Base-by-base conservation (phyloP, 208 protist genomes). In the Porcisia deanei region DNA sequence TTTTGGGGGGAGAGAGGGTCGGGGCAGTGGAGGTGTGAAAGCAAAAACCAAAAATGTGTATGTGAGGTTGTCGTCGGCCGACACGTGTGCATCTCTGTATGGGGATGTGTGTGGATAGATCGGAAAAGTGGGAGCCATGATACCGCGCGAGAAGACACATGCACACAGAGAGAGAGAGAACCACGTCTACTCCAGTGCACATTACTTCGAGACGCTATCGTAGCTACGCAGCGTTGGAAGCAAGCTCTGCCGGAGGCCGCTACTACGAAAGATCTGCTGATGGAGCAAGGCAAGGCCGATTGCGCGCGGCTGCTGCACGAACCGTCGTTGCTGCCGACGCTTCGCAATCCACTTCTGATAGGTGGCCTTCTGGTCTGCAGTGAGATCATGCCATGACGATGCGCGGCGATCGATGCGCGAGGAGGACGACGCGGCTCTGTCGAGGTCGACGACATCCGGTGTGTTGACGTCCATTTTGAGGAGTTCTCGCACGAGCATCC, bases 231-330 rank as follows among this genome's bases (percentile, higher is more conserved):
- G 71, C 14, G 93, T 92, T 20, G 93, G 93, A 34, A 97, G 61
- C 30, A 97, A 82, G 74, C 88, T 91, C 57, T 86, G 83, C 5
- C 93, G 88, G 60, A 94, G 82, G 9, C 93, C 93, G 66, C 85
- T 84, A 63, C 84, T 94, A 49, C 93, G 91, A 75, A 97, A 97
- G 43, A 97, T 94, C 60, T 94, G 89, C 59, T 95, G 91, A 61
- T 97, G 91, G 76, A 97, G 65, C 73, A 96, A 73, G 55, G 91
- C 93, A 58, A 94, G 58, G 43, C 84, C 91, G 53, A 94, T 85
- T 3, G 93, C 93, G 25, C 85, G 80, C 45, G 93, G 91, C 43
- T 78, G 87, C 37, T 64, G 71, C 63, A 82, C 54, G 63, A 90
- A 89, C 8, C 86, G 71, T 14, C 83, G 73, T 64, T 91, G 88